Percentiles rank a stretch among this genome's conserved stretches.
Conservation (phyloP, 73 alveolate genomes). For the Paraurostyla sp. region DNA sequence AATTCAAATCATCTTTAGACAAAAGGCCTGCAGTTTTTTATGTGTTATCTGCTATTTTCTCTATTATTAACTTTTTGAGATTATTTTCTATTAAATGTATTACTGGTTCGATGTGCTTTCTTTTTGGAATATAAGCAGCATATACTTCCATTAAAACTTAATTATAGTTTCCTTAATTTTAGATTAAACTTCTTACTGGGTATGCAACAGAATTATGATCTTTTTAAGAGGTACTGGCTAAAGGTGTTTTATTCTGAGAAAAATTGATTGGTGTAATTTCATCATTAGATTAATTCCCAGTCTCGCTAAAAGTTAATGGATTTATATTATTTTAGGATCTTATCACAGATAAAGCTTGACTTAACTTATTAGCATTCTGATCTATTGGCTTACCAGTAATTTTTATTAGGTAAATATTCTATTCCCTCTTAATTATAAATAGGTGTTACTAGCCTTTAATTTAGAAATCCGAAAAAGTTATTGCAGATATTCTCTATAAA, state of each 20-base stretch:
- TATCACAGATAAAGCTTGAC: background rate
- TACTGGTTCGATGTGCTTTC: background rate
- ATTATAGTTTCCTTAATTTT: conserved; percentile 12
- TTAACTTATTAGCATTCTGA: background rate
- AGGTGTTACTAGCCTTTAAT: background rate
- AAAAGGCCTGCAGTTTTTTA: background rate
- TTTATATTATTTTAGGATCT: conserved; percentile 6
- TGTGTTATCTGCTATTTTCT: background rate
- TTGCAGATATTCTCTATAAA: background rate
- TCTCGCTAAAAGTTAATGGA: too few species aligned
- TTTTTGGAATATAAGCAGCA: conserved; percentile 1
- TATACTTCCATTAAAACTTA: conserved; percentile 33
- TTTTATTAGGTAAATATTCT: conserved; percentile 11
- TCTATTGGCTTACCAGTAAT: background rate
- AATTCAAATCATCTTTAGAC: conserved; percentile 24
- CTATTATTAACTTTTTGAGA: background rate
- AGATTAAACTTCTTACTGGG: background rate
- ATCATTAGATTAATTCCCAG: too few species aligned
- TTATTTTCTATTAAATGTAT: conserved; percentile 9
- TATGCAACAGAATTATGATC: too few species aligned
- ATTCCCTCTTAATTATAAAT: background rate
- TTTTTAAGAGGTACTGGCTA: too few species aligned
- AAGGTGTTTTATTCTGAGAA: too few species aligned
- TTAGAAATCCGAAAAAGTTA: background rate
- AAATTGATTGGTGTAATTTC: too few species aligned